Base-by-base conservation (phyloP, 1,284 basidiomycete species). In the Kalmanozyma brasiliensis region DNA sequence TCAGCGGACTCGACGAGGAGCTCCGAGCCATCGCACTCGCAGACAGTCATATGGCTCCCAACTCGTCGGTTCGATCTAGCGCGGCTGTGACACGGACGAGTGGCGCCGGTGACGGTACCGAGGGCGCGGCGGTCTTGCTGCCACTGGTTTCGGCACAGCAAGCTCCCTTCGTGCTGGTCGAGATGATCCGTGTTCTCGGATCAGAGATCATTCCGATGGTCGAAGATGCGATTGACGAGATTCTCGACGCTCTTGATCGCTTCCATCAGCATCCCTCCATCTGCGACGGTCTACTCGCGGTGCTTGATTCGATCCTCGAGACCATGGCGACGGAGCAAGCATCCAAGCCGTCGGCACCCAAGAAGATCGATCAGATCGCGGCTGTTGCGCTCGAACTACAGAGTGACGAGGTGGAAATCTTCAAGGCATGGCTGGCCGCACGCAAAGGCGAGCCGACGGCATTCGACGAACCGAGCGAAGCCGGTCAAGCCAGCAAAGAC, bases 141-240 rank as follows among this genome's bases (percentile, higher is more conserved):
- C 71, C 75, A 16, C 49, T 80, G 30, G 44, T 74, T 1, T 72
- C 75, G 22, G 74, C 80, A 2, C 68, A 75, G 22, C 43, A 73
- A 3, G 78, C 79, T 13, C 80, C 80, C 4, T 72, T 77, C 37
- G 79, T 82, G n/a, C 57, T 82, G 20, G 75, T 81, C 14, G 75
- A 81, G 44, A 69, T 80, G 49, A 73, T 82, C 29, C 58, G 75
- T 1, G 58, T 79, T 37, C 66, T 82, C 1, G 80, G 80, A 11
- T 52, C 63, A 3, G 75, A 79, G 30, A 73, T 72, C 10, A 46
- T 82, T 11, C 74, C 74, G 4, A 68, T 73, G 51, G 74, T 82
- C 4, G 73, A 82, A 34, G 80, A 82, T 55, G 76, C 79, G 16
- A 68, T 82, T 16, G 80, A 82, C 43, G 80, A 82, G 53, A 67